A percentile compares a stretch with the other conserved stretches of the same genome.
Evolutionary conservation across 805 yeast genomes (phyloP).

Genomic region (Lipomyces japonicus): DNA sequence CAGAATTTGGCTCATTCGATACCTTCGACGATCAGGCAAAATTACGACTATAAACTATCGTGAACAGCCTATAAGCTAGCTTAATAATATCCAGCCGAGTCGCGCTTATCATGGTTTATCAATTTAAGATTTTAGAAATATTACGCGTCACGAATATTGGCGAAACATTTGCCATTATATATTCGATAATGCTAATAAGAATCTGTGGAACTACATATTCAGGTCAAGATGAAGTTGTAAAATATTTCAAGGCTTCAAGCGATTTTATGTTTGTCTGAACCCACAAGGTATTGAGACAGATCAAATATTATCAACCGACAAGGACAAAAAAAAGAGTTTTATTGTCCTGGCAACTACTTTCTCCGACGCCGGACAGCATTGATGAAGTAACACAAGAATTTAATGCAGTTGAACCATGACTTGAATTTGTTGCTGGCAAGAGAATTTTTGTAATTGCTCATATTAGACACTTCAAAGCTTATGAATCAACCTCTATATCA

Average conservation of each 20-base stretch:
- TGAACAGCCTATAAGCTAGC: no score
- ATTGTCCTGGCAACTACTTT: no score
- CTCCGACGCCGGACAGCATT: not conserved
- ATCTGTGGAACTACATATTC: constrained; percentile 66
- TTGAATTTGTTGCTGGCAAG: constrained; percentile 71
- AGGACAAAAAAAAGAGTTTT: not conserved
- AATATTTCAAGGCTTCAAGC: constrained; percentile 40
- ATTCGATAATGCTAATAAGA: constrained; percentile 70
- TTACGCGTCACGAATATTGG: no score
- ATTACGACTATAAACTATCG: no score
- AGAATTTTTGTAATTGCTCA: constrained; percentile 57
- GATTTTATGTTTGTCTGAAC: constrained; percentile 8
- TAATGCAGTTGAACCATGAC: constrained; percentile 43
- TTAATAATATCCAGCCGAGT: no score
- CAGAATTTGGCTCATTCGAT: no score
- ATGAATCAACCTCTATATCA: no score
- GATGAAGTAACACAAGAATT: constrained; percentile 35
- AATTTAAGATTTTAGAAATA: no score
- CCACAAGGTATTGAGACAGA: not conserved
- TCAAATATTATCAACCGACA: constrained; percentile 14
- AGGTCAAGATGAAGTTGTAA: constrained; percentile 62
- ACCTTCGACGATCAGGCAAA: no score
- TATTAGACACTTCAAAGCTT: constrained; percentile 45
- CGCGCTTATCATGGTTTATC: no score
- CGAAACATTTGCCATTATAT: no score